Base-by-base conservation (phyloP, 441 rosid genomes). In the Pelargonium citronellum region DNA sequence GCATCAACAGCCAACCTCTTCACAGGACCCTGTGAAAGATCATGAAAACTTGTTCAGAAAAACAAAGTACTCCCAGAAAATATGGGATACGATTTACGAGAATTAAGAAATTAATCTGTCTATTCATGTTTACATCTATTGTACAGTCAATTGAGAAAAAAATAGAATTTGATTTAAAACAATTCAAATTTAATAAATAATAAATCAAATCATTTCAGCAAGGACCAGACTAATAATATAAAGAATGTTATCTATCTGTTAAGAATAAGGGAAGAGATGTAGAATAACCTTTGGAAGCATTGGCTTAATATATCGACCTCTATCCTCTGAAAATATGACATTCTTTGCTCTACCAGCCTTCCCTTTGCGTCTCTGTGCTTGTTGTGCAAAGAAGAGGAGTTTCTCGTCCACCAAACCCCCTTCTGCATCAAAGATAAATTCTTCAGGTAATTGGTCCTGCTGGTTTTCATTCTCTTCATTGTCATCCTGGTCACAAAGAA, bases 281-380 rank as follows among this genome's bases (percentile, higher is more conserved):
- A 64, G 49, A 65, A 75, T 73, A 75, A 92, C 99, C 98, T 92
- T 95, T 53, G 99, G 98, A 73, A 95, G 91, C 97, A 95, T 95
- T 75, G 99, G 95, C 83, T 95, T 95, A 60, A 91, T 87, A 76
- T 95, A 92, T 77, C 97, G 92, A 67, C 97, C 99, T 83, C 99
- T 88, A 68, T 95, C 98, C 89, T 95, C 98, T 1, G 99, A 95
- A 79, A 90, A 92, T 73, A 95, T 95, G 73, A 89, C 88, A 82
- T 95, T 95, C 82, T 92, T 92, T 12, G 99, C 98, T 88, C 98
- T 89, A 73, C 99, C 98, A 78, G 99, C 99, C 84, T 88, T 90
- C 55, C 99, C 99, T 69, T 71, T 64, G 20, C 91, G 93, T 80
- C 91, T 90, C 78, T 88, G 98, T 46, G 95, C 97, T 87, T 95